Percentiles rank a stretch among this genome's conserved stretches.
phyloP scores from a whole-genome alignment of 2,329 filamentous ascomycete genomes.

The Sporothrix dimorphospora region DNA sequence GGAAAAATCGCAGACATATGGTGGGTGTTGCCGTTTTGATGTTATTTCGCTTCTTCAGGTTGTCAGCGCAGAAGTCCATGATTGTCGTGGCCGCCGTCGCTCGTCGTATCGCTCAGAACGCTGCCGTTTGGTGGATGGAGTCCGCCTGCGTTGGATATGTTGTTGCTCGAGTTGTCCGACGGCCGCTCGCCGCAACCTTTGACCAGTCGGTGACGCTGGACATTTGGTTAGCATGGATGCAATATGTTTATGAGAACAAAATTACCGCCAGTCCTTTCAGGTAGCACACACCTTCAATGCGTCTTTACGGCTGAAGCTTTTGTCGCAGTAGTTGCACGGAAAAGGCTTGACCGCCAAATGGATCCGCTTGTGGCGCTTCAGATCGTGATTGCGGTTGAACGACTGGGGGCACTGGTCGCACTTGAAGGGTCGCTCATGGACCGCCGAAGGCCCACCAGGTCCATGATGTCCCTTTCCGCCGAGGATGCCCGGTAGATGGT shows the following conservation, averaged over 20 bases:
- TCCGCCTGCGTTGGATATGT: background rate
- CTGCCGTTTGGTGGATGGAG: slow-evolving; percentile 20
- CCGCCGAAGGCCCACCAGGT: slow-evolving; percentile 39
- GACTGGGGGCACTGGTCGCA: slow-evolving; percentile 91
- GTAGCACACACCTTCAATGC: slow-evolving; percentile 79
- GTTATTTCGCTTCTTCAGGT: background rate
- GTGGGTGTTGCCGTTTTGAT: background rate
- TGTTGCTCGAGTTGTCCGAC: slow-evolving; percentile 11
- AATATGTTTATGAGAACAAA: background rate
- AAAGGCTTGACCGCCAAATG: slow-evolving; percentile 96
- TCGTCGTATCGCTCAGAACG: slow-evolving; percentile 27
- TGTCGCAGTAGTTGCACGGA: slow-evolving; percentile 87
- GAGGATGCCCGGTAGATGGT: slow-evolving; percentile 60
- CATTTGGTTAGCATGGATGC: background rate
- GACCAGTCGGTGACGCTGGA: slow-evolving; percentile 63
- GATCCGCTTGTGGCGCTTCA: slow-evolving; percentile 95
- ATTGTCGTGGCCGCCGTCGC: slow-evolving; percentile 25
- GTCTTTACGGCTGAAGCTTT: slow-evolving; percentile 96
- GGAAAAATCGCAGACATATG: background rate
- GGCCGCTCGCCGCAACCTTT: slow-evolving; percentile 61
- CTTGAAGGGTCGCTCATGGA: slow-evolving; percentile 86
- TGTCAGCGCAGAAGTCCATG: slow-evolving; percentile 22
- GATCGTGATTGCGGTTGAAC: slow-evolving; percentile 94
- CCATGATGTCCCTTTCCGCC: slow-evolving; percentile 45
- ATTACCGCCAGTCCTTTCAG: background rate